These are phyloP conservation scores for Casaregolazyma lundiana DNA, from an alignment of 1,139 yeast genomes.

Conservation along the genomic window DNA sequence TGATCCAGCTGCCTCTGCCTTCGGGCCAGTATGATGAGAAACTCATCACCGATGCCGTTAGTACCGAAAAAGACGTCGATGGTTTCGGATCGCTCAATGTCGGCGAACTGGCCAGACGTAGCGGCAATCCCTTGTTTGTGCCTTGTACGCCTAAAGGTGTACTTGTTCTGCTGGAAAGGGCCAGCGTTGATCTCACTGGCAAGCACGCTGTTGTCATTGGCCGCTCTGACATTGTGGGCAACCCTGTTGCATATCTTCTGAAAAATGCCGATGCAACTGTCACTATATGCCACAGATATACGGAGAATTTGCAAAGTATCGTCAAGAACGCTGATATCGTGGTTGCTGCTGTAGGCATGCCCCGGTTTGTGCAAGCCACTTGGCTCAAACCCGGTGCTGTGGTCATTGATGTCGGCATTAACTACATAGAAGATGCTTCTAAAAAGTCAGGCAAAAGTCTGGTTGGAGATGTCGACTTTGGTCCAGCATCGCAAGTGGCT, in stretches of 20 bases:
- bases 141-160: slow-evolving; percentile 98
- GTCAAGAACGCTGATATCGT: slow-evolving; percentile 80
- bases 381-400: slow-evolving; percentile 85
- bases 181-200: slow-evolving; percentile 66
- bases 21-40: slow-evolving; percentile 65
- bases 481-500: slow-evolving; percentile 60
- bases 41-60: slow-evolving; percentile 71
- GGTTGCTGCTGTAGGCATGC: slow-evolving; percentile 85
- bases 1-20: slow-evolving; percentile 93
- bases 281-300: slow-evolving; percentile 76
- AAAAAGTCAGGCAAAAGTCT: slow-evolving; percentile 79
- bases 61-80: slow-evolving; percentile 84
- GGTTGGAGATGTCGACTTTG: slow-evolving; percentile 92
- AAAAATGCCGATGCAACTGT: slow-evolving; percentile 81
- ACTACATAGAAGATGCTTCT: slow-evolving; percentile 70
- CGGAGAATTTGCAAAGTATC: slow-evolving; percentile 56
- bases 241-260: slow-evolving; percentile 81
- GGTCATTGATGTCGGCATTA: slow-evolving; percentile 94
- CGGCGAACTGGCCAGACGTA: slow-evolving; percentile 85
- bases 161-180: slow-evolving; percentile 64
- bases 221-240: slow-evolving; percentile 93
- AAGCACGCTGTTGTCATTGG: slow-evolving; percentile 91
- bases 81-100: slow-evolving; percentile 89
- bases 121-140: slow-evolving; percentile 76
- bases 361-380: slow-evolving; percentile 79